Evolutionary conservation across 768 basidiomycete genomes (phyloP).

Genomic region (Mycena leptocephala): DNA sequence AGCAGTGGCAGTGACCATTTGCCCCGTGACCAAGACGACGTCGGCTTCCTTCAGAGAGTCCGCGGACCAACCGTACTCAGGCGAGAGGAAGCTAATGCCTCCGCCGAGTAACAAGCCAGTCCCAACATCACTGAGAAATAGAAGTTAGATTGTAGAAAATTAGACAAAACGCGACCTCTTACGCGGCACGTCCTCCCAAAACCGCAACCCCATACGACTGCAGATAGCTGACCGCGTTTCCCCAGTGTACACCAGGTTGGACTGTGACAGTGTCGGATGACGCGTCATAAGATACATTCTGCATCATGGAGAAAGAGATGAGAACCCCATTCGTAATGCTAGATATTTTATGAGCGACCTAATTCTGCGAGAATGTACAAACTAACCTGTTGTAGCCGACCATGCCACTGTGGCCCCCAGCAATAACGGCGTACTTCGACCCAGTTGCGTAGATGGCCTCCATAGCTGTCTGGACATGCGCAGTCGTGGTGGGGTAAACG

Average conservation of each 20-base stretch:
- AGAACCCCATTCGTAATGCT: not conserved
- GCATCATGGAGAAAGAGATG: not conserved
- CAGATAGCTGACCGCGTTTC: not conserved
- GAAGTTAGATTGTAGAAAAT: no score
- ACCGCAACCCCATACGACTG: not conserved
- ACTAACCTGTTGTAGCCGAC: not conserved
- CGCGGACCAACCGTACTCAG: not conserved
- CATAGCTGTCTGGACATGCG: not conserved
- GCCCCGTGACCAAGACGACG: not conserved
- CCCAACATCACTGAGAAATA: not conserved
- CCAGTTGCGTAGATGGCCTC: not conserved
- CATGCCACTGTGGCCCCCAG: not conserved
- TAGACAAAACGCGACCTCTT: no score
- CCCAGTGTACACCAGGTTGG: not conserved
- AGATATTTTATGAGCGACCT: not conserved
- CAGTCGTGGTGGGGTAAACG: not conserved
- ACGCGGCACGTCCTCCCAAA: not conserved
- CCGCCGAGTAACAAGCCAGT: not conserved
- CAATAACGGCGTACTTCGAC: not conserved
- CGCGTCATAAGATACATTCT: not conserved
- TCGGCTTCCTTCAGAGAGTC: not conserved
- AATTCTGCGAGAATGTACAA: not conserved
- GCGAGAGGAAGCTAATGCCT: not conserved
- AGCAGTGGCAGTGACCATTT: not conserved
- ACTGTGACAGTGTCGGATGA: not conserved